Base-by-base conservation (phyloP, 331 rosid genomes). In the Malus hybrid region DNA sequence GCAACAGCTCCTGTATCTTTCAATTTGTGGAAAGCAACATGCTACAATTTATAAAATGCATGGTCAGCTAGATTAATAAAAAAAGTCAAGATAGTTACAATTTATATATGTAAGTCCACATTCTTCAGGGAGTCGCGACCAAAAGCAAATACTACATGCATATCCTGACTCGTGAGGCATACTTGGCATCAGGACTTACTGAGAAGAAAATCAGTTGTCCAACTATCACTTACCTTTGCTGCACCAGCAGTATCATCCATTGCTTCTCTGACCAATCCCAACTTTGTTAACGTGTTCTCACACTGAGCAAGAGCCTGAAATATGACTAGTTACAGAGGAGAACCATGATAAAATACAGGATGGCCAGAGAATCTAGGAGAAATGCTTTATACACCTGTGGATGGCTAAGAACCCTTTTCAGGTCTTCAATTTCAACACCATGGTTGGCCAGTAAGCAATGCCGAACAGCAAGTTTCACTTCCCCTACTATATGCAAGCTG, bases 251-350 rank as follows among this genome's bases (percentile, higher is more conserved):
- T 95, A 72, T 95, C 97, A 63, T 95, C 96, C 59, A 85, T 91
- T 15, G 97, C 97, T 83, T 89, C 99, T 88, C 92, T 88, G 76
- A 95, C 90, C 85, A 95, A 92, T 72, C 97, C 96, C 70, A 79
- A 77, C 80, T 68, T 70, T 14, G 96, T 89, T 84, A 95, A 86
- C 6, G 93, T 92, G 88, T 86, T 76, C 90, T 95, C 99, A 82
- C 99, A 95, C 86, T 95, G 99, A 82, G 96, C 93, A 76, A 95
- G 99, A 89, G 99, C 99, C 99, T 95, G 75, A 76, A 80, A 84
- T 78, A 74, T 44, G 46, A 75, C 71, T 62, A 67, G 22, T 75
- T 46, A 64, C 59, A 65, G 18, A 61, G 61, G n/a, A 5, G 16
- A 55, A 32, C 46, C 77, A 79, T 76, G 48, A 60, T 24, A 54